A percentile compares a stretch with the other conserved stretches of the same genome.
These are phyloP conservation scores for Candida sanyiensis DNA, from an alignment of 805 yeast genomes.

Conservation along the genomic window DNA sequence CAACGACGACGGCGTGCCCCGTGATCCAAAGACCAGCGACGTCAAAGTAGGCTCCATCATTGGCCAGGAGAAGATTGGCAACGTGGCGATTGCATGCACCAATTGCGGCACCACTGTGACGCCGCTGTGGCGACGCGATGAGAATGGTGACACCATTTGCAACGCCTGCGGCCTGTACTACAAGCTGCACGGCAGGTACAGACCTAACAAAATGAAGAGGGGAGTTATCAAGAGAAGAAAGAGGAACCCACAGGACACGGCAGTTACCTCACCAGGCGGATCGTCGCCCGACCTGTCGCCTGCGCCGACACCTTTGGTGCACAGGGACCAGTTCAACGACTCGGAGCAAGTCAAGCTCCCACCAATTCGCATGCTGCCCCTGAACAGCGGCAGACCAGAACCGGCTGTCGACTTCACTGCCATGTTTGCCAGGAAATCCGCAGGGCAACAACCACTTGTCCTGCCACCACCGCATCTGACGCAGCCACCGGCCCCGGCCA, in stretches of 20 bases:
- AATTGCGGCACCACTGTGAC: constrained; percentile 84
- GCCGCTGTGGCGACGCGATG: constrained; percentile 83
- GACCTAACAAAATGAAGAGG: constrained; percentile 73
- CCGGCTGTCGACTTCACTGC: constrained; percentile 38
- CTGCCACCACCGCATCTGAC: not conserved
- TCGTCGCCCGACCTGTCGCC: constrained; percentile 9
- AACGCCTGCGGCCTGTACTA: constrained; percentile 84
- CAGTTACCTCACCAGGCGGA: constrained; percentile 5
- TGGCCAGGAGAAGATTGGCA: constrained; percentile 30
- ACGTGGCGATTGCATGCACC: constrained; percentile 68
- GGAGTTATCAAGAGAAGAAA: constrained; percentile 70
- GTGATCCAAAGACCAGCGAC: not conserved
- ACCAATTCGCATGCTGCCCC: constrained; percentile 23
- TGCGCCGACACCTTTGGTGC: not conserved
- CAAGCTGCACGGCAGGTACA: constrained; percentile 65
- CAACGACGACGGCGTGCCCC: too few relatives aligned
- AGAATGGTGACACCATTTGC: constrained; percentile 75
- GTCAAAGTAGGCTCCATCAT: constrained; percentile 15
- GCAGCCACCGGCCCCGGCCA: not conserved
- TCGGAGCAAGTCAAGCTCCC: constrained; percentile 19
- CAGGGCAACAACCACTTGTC: constrained; percentile 1
- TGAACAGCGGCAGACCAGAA: constrained; percentile 14
- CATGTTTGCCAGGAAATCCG: constrained; percentile 25
- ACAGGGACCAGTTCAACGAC: constrained; percentile 3
- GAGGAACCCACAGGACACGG: constrained; percentile 29